Base-by-base conservation (phyloP, 2,329 filamentous ascomycete genomes). In the Nothophaeocryptopus gaeumannii region DNA sequence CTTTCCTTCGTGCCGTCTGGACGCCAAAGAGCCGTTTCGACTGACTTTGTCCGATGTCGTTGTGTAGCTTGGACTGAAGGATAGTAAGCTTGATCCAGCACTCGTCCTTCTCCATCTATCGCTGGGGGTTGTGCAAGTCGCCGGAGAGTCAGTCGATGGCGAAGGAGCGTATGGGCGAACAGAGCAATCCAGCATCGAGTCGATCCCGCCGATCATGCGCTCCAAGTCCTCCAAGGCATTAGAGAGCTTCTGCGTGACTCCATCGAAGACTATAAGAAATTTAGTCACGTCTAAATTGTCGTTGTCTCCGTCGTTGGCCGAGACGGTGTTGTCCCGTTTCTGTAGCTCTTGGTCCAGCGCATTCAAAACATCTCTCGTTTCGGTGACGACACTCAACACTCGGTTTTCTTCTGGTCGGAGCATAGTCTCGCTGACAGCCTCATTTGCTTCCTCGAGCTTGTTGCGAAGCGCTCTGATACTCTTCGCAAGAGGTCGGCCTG, bases 371-470 rank as follows among this genome's bases (percentile, higher is more conserved):
- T 44, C 20, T 29, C 32, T 47, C 35, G 50, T 51, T 30, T 53
- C 47, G 1, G 30, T 41, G 32, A 26, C 33, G 15, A 34, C 12
- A 49, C 40, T 20, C 13, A 54, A 31, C 5, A 55, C 38, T 26
- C 43, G 47, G 14, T 47, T 47, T 8, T 45, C 39, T 32, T 54
- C 45, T 11, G 45, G 32, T 30, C 45, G 35, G 5, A 47, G 15
- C 9, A 44, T 45, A 8, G 47, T 38, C 30, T 47, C 53, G 10
- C 26, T 35, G 13, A 58, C 47, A 20, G 42, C 47, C 11, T 58
- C 53, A 29, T 58, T 53, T 2, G 45, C 50, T 15, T 58, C 53
- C 30, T 55, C 55, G 7, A 58, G 45, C 36, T 36, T 46, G 36
- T 56, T 58, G 9, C 55, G 55, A 8, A 58, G 41, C 10, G 29